phyloP scores from a whole-genome alignment of 352 stramenopile species.

The Pythium chondricola region DNA sequence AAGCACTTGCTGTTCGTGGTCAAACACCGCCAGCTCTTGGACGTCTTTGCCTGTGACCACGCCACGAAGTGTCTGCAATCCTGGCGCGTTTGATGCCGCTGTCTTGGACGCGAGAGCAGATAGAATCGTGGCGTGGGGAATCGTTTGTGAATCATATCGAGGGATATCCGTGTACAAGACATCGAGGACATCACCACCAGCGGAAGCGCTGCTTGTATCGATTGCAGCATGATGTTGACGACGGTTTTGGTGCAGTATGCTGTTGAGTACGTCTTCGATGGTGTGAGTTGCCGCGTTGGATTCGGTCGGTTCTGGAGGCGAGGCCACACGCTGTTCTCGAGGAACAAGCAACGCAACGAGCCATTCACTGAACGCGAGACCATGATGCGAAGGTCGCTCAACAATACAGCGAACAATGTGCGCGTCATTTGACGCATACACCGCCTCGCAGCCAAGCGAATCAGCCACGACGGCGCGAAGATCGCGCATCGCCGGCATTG shows the following conservation, averaged over 20 bases:
- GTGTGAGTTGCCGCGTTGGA: too few relatives aligned
- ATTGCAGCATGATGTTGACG: too few relatives aligned
- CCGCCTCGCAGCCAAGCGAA: conserved; percentile 39
- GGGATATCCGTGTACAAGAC: conserved; percentile 50
- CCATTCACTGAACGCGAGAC: conserved; percentile 11
- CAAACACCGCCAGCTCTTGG: conserved; percentile 41
- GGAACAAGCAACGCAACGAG: conserved; percentile 12
- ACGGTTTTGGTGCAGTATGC: too few relatives aligned
- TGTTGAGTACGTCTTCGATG: too few relatives aligned
- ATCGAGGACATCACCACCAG: conserved; percentile 26
- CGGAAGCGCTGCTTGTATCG: background rate
- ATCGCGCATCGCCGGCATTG: conserved; percentile 14
- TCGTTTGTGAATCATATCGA: conserved; percentile 17
- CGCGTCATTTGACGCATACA: conserved; percentile 40
- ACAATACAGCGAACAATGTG: conserved; percentile 44
- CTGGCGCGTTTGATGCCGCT: conserved; percentile 20
- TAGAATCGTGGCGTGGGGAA: conserved; percentile 2
- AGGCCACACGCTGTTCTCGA: too few relatives aligned
- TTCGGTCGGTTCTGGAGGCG: too few relatives aligned
- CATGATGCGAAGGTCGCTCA: conserved; percentile 14
- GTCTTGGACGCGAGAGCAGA: conserved; percentile 18
- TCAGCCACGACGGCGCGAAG: conserved; percentile 28
- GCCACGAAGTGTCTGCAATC: conserved; percentile 34
- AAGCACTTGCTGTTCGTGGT: conserved; percentile 61
- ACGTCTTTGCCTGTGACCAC: conserved; percentile 17